Percentiles rank a stretch among this genome's conserved stretches.
Evolutionary conservation across 139 green algal genomes (phyloP).

Genomic region (Chlorella vulgaris): DNA sequence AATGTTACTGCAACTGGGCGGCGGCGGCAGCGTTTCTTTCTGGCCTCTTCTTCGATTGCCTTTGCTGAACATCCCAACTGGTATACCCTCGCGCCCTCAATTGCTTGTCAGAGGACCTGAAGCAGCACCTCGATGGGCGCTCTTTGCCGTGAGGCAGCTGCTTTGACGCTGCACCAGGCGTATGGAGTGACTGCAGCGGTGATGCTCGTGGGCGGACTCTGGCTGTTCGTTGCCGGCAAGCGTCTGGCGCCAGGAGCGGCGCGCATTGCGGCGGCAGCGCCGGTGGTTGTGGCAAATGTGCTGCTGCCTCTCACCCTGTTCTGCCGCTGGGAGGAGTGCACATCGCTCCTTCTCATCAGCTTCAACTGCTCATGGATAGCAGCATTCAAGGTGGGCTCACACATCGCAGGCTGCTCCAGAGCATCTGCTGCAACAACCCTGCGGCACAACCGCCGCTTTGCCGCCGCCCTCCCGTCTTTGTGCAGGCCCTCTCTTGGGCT

Average conservation of each 20-base stretch:
- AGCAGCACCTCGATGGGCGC: too few relatives aligned
- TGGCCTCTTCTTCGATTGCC: too few relatives aligned
- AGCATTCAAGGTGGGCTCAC: slow-evolving; percentile 5
- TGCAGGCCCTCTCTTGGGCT: background rate
- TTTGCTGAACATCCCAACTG: too few relatives aligned
- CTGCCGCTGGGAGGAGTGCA: slow-evolving; percentile 14
- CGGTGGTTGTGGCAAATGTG: background rate
- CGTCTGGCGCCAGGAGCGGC: background rate
- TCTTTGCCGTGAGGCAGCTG: too few relatives aligned
- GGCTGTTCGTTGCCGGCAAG: background rate
- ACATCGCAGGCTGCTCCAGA: too few relatives aligned
- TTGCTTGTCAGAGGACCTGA: too few relatives aligned
- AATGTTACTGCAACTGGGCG: too few relatives aligned
- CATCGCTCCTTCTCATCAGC: background rate
- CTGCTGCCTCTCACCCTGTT: background rate
- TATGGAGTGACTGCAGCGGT: too few relatives aligned
- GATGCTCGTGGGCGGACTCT: background rate
- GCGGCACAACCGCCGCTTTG: background rate
- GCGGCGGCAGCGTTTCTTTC: too few relatives aligned
- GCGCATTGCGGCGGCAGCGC: background rate
- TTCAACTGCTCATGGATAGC: slow-evolving; percentile 3
- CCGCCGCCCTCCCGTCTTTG: background rate
- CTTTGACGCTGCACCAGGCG: too few relatives aligned
- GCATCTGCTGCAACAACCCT: too few relatives aligned
- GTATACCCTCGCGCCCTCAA: too few relatives aligned